These are phyloP conservation scores for Ogataea saltuana DNA, from an alignment of 805 yeast species.

Conservation along the genomic window DNA sequence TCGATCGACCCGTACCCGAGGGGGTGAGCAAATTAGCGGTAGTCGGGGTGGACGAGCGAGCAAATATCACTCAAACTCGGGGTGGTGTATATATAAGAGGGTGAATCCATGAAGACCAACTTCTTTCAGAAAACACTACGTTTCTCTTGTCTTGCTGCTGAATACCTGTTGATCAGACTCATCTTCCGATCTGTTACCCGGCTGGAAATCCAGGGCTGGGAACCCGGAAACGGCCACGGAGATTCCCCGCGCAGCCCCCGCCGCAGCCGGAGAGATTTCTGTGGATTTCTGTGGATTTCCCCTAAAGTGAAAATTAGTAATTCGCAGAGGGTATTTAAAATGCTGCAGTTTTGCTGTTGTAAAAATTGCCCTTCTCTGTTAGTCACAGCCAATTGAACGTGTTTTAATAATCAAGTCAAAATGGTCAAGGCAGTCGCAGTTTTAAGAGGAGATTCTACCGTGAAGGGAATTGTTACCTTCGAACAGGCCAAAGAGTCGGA, in stretches of 20 bases:
- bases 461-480: constrained; percentile 82
- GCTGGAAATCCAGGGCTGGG: no score
- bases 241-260: neutral
- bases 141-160: neutral
- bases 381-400: constrained; percentile 1
- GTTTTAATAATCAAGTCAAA: constrained; percentile 23
- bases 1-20: no score
- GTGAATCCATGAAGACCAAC: neutral
- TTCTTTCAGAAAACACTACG: no score
- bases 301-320: neutral
- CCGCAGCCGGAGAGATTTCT: neutral
- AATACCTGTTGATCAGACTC: no score
- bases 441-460: constrained; percentile 91
- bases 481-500: constrained; percentile 78
- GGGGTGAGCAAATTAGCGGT: neutral
- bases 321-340: constrained; percentile 1
- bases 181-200: no score
- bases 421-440: constrained; percentile 88
- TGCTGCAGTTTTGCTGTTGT: neutral
- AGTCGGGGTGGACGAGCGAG: neutral
- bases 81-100: neutral
- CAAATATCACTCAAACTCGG: neutral
- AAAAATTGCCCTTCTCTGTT: neutral
- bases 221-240: no score
- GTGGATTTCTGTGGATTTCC: constrained; percentile 1